Evolutionary conservation across 345 rosid genomes (phyloP).

Genomic region (Moricandia arvensis): DNA sequence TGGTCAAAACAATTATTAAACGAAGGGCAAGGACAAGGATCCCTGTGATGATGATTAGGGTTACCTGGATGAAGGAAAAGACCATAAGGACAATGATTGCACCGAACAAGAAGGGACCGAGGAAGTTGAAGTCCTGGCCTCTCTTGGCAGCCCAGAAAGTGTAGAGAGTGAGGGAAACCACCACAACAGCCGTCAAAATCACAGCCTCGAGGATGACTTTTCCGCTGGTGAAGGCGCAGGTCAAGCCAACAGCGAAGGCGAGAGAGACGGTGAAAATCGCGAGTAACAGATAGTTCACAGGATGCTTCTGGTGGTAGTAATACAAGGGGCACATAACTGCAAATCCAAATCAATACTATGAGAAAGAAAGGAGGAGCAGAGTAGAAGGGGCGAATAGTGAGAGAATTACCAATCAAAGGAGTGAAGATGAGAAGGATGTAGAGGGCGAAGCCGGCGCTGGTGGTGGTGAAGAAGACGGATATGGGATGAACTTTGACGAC

Average conservation of each 20-base stretch:
- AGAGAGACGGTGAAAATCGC: slow-evolving; percentile 71
- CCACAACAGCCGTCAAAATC: slow-evolving; percentile 73
- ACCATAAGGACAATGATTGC: slow-evolving; percentile 61
- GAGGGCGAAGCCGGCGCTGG: slow-evolving; percentile 65
- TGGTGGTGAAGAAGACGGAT: slow-evolving; percentile 61
- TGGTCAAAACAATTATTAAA: background rate
- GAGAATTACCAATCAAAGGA: slow-evolving; percentile 64
- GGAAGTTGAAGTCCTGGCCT: slow-evolving; percentile 87
- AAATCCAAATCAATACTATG: background rate
- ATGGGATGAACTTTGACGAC: slow-evolving; percentile 68
- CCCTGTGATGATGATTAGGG: background rate
- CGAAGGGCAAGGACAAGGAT: background rate
- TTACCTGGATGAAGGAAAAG: slow-evolving; percentile 77
- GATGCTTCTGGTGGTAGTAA: slow-evolving; percentile 86
- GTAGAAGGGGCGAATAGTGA: background rate
- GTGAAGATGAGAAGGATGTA: slow-evolving; percentile 69
- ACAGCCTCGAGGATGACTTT: slow-evolving; percentile 76
- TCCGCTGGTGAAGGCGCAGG: slow-evolving; percentile 81
- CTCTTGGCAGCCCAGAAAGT: slow-evolving; percentile 95
- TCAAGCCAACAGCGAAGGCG: slow-evolving; percentile 77
- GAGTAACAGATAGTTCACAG: slow-evolving; percentile 75
- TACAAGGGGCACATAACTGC: slow-evolving; percentile 80
- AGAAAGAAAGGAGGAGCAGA: background rate
- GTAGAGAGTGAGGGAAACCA: slow-evolving; percentile 71
- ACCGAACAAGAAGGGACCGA: slow-evolving; percentile 90